Conservation (phyloP, 192 early-diverging fungal species). For the Backusella sp. region DNA sequence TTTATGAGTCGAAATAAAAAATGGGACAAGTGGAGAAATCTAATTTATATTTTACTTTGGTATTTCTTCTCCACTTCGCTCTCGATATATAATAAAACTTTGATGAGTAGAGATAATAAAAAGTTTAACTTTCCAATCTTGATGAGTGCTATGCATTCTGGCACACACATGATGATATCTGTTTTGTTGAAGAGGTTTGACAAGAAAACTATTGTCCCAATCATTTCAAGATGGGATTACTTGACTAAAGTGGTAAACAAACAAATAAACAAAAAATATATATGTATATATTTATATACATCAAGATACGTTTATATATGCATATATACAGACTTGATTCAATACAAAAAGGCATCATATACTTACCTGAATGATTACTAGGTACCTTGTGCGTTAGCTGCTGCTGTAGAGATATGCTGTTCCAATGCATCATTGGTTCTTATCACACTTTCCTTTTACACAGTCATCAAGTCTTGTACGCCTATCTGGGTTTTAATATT, state of each 20-base stretch:
- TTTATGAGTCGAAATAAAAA: background rate
- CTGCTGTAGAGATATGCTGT: slow-evolving; percentile 82
- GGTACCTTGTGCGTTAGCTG: slow-evolving; percentile 59
- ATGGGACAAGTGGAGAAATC: slow-evolving; percentile 23
- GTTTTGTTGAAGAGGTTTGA: slow-evolving; percentile 48
- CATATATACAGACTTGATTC: background rate
- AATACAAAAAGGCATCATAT: background rate
- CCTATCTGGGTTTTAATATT: slow-evolving; percentile 74
- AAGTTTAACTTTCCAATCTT: slow-evolving; percentile 78
- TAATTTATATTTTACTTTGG: slow-evolving; percentile 59
- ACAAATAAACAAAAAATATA: background rate
- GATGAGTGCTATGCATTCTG: slow-evolving; percentile 71
- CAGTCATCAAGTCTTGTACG: slow-evolving; percentile 68
- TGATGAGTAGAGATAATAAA: slow-evolving; percentile 71
- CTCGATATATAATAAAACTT: slow-evolving; percentile 80
- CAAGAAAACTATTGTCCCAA: slow-evolving; percentile 16
- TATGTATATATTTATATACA: background rate
- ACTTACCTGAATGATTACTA: background rate
- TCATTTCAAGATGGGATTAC: slow-evolving; percentile 20
- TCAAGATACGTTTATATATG: background rate
- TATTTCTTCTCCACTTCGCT: slow-evolving; percentile 73
- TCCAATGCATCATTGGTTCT: slow-evolving; percentile 76
- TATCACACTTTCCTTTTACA: slow-evolving; percentile 85
- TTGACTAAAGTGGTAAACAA: slow-evolving; percentile 29
- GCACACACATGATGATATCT: slow-evolving; percentile 67